These are phyloP conservation scores for Leucocoprinus leucothites DNA, from an alignment of 768 basidiomycete species.

Conservation along the genomic window DNA sequence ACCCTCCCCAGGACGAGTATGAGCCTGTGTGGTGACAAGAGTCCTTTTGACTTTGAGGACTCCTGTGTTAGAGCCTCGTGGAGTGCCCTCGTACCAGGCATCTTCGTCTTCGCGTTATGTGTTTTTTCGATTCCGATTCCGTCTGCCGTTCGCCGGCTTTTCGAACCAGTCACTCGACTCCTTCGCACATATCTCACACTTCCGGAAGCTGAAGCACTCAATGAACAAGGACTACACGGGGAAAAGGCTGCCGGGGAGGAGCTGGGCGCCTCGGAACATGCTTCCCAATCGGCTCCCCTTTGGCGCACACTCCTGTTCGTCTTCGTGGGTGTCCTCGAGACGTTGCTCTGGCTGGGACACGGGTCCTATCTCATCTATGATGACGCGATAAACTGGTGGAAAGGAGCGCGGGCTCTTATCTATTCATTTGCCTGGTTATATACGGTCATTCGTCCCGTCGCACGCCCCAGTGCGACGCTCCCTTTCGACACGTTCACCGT, in stretches of 20 bases:
- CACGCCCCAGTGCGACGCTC: slow-evolving; percentile 50
- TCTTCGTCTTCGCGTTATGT: slow-evolving; percentile 41
- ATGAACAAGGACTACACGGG: slow-evolving; percentile 19
- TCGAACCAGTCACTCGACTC: slow-evolving; percentile 24
- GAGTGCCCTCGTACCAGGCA: slow-evolving; percentile 47
- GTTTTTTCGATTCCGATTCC: slow-evolving; percentile 33
- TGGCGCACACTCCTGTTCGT: slow-evolving; percentile 63
- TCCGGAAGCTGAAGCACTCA: slow-evolving; percentile 53
- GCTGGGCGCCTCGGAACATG: slow-evolving; percentile 18
- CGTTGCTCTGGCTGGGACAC: slow-evolving; percentile 55
- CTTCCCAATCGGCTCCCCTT: slow-evolving; percentile 34
- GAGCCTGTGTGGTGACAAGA: slow-evolving; percentile 30
- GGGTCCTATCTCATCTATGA: slow-evolving; percentile 54
- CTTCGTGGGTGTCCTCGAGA: slow-evolving; percentile 51
- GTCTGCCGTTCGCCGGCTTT: slow-evolving; percentile 19
- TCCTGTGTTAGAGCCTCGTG: slow-evolving; percentile 50
- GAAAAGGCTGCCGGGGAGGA: slow-evolving; percentile 20
- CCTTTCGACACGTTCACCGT: slow-evolving; percentile 64
- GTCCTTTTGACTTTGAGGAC: slow-evolving; percentile 39
- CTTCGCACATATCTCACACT: slow-evolving; percentile 46
- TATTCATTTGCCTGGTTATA: slow-evolving; percentile 65
- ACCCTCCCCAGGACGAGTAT: slow-evolving; percentile 18
- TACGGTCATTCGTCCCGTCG: slow-evolving; percentile 51
- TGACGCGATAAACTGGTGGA: slow-evolving; percentile 19
- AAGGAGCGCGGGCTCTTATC: slow-evolving; percentile 28